Conservation (phyloP, 1,284 basidiomycete genomes). For the Cryptococcus maquisensis region DNA sequence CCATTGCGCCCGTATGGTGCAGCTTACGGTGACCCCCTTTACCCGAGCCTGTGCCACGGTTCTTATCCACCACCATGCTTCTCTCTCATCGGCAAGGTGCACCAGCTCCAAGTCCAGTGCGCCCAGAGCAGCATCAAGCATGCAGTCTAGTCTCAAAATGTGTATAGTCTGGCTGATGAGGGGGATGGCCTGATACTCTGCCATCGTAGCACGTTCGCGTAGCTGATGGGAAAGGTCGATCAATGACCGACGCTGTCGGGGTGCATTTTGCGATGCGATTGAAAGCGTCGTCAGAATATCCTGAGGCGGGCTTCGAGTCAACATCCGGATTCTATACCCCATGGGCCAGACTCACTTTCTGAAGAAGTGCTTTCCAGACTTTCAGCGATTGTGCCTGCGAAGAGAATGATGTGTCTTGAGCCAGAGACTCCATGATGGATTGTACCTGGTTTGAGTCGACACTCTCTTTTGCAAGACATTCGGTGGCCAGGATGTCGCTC, state of each 20-base stretch:
- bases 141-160: conserved; percentile 29
- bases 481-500: not conserved
- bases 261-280: conserved; percentile 15
- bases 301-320: conserved; percentile 3
- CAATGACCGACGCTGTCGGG: conserved; percentile 30
- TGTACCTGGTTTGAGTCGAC: no score
- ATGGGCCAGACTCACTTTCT: conserved; percentile 21
- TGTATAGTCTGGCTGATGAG: not conserved
- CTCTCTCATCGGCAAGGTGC: conserved; percentile 17
- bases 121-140: conserved; percentile 29
- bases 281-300: conserved; percentile 3
- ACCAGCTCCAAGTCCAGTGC: conserved; percentile 26
- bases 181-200: conserved; percentile 2
- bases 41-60: conserved; percentile 10
- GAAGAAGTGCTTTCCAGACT: conserved; percentile 19
- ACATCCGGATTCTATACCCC: not conserved
- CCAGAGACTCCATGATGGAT: not conserved
- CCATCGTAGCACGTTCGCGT: conserved; percentile 27
- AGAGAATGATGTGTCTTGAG: not conserved
- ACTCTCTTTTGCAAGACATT: no score
- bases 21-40: not conserved
- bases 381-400: not conserved
- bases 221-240: conserved; percentile 23
- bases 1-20: conserved; percentile 23
- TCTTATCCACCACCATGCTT: conserved; percentile 39